Percentiles rank a stretch among this genome's conserved stretches.
Conservation (phyloP, 805 yeast genomes). For the Teunomyces barrocoloradensis region DNA sequence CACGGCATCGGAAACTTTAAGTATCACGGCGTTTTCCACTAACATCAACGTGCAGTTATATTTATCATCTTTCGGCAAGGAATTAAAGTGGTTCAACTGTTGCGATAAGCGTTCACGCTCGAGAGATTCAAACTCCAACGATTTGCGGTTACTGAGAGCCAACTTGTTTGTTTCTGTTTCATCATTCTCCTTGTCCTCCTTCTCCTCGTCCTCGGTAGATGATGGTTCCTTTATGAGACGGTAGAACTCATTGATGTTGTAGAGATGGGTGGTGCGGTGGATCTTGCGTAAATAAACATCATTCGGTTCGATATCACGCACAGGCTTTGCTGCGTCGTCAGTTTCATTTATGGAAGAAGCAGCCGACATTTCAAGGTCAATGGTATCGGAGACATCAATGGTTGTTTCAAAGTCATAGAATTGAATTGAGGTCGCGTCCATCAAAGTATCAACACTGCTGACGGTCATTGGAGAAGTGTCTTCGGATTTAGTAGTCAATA, state of each 20-base stretch:
- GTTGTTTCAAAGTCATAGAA: slow-evolving; percentile 15
- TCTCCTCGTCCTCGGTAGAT: background rate
- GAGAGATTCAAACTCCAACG: slow-evolving; percentile 18
- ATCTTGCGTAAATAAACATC: slow-evolving; percentile 4
- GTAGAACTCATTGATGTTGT: slow-evolving; percentile 17
- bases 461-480: slow-evolving; percentile 7
- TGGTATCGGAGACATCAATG: slow-evolving; percentile 1
- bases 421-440: slow-evolving; percentile 18
- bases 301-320: background rate
- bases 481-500: slow-evolving; percentile 10
- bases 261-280: slow-evolving; percentile 15
- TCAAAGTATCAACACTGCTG: slow-evolving; percentile 15
- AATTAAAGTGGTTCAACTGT: slow-evolving; percentile 8
- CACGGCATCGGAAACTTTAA: slow-evolving; percentile 7
- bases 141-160: slow-evolving; percentile 18
- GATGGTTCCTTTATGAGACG: slow-evolving; percentile 5
- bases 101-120: slow-evolving; percentile 13
- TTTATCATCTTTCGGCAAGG: background rate
- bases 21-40: slow-evolving; percentile 20
- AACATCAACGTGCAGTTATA: slow-evolving; percentile 13
- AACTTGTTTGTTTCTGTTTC: slow-evolving; percentile 7
- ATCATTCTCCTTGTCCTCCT: background rate
- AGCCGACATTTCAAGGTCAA: slow-evolving; percentile 1
- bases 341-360: background rate
- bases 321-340: slow-evolving; percentile 5